Evolutionary conservation across 495 filamentous ascomycete species (phyloP), one percentile per base, ranked within the genome.

Genomic region (Penicillium longicatenatum): DNA sequence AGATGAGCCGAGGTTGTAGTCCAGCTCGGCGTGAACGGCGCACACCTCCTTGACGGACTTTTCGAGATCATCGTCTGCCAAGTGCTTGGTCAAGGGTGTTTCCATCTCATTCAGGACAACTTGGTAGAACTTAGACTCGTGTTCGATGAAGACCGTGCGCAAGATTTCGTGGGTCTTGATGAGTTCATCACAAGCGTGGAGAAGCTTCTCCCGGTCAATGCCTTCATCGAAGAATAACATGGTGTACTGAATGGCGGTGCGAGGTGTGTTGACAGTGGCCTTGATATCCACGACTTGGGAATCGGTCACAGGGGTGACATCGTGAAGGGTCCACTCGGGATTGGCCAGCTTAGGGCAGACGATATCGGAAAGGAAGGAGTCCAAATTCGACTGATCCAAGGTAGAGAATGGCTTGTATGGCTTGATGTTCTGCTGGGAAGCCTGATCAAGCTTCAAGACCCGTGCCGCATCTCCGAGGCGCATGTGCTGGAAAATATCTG

Each of bases 61-160:
- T 24, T 77, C 66, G 1, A 82, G 49, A 54, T 83, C 72, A 8
- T 75, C 62, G 6, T 70, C 68, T 16, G 61, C 46, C 21, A 54
- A 33, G 19, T 70, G 63, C 54, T 37, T 62, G 20, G 54, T 39
- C 17, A 83, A 58, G 1, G 77, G 68, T 1, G 61, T 62, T 0
- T 74, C 43, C 0, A 86, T 63, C 0, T 73, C 43, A 5, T 82
- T 65, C 6, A 89, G 61, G 2, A 87, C 76, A 39, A 87, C 82
- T 43, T 82, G 78, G 44, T 81, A 78, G 64, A 78, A 80, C 6
- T 55, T 57, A 2, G 64, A 71, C 21, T 71, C 69, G 54, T 75
- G 57, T 52, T 82, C 70, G n/a, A 89, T 70, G 58, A 88, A 89
- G 1, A 88, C 80, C 0, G 87, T 89, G 17, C 86, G 82, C 8